Evolutionary conservation across 1,139 yeast species (phyloP).

Genomic region (Yamadazyma membranifaciens): DNA sequence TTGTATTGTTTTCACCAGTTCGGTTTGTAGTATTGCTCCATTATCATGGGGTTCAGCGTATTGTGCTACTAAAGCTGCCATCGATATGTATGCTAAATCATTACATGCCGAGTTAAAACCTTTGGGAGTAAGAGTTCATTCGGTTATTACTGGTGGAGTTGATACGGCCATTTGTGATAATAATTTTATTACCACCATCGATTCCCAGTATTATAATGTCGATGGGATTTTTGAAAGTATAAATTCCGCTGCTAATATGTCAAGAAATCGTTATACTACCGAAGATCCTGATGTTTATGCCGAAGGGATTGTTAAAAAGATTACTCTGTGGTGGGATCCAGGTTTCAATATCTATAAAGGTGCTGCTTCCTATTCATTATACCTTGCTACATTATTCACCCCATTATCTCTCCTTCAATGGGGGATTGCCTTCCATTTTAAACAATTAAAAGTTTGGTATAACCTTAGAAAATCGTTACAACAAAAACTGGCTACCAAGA

Average conservation of each 20-base stretch:
- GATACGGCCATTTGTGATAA: conserved; percentile 29
- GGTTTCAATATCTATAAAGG: conserved; percentile 36
- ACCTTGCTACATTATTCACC: conserved; percentile 20
- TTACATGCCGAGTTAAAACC: conserved; percentile 23
- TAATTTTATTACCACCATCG: conserved; percentile 3
- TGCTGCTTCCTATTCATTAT: conserved; percentile 19
- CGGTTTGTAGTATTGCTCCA: conserved; percentile 36
- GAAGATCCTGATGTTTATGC: conserved; percentile 30
- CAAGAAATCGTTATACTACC: conserved; percentile 19
- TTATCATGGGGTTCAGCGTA: conserved; percentile 34
- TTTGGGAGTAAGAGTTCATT: conserved; percentile 32
- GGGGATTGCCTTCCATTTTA: conserved; percentile 27
- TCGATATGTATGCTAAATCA: conserved; percentile 16
- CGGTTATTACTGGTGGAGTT: conserved; percentile 42
- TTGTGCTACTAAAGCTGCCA: conserved; percentile 30
- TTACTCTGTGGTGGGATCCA: conserved; percentile 19
- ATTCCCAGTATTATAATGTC: conserved; percentile 25
- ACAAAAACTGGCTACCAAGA: neutral
- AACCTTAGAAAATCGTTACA: conserved; percentile 10
- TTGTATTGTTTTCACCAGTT: conserved; percentile 36
- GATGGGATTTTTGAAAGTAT: conserved; percentile 30
- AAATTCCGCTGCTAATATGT: conserved; percentile 24
- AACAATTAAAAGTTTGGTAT: conserved; percentile 26
- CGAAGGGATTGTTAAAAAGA: conserved; percentile 24
- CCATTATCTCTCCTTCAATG: conserved; percentile 33